Evolutionary conservation across 306 rosid species (phyloP).

Genomic region (Trifolium repens): DNA sequence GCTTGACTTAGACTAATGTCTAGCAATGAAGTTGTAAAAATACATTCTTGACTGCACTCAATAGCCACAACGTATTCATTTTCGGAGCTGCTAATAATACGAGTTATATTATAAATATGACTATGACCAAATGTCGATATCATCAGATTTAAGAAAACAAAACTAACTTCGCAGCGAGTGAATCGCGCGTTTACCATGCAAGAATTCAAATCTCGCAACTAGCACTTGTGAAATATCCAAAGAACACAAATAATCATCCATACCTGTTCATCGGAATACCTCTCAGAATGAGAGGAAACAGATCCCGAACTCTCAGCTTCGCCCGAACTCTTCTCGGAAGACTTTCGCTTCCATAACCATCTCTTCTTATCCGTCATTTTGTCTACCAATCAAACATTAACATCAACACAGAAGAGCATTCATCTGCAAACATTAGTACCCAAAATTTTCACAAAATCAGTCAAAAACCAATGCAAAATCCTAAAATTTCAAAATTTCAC

Average conservation of each 20-base stretch:
- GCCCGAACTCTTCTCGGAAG: slow-evolving; percentile 75
- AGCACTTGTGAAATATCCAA: background rate
- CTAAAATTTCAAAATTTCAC: background rate
- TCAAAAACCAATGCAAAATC: slow-evolving; percentile 32
- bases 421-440: slow-evolving; percentile 44
- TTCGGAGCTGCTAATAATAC: no score
- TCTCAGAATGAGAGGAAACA: slow-evolving; percentile 77
- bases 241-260: background rate
- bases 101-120: no score
- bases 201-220: slow-evolving; percentile 12
- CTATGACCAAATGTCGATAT: no score
- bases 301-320: slow-evolving; percentile 91
- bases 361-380: slow-evolving; percentile 71
- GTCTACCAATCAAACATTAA: slow-evolving; percentile 47
- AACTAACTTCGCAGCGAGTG: background rate
- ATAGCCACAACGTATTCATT: no score
- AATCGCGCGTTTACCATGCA: background rate
- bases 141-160: background rate
- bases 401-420: slow-evolving; percentile 40
- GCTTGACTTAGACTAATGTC: no score
- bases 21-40: no score
- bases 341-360: slow-evolving; percentile 86
- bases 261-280: slow-evolving; percentile 83
- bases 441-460: slow-evolving; percentile 37
- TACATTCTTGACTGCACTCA: no score